These are phyloP conservation scores for Saksenaea oblongispora DNA, from an alignment of 371 early-diverging fungal species.

Conservation along the genomic window DNA sequence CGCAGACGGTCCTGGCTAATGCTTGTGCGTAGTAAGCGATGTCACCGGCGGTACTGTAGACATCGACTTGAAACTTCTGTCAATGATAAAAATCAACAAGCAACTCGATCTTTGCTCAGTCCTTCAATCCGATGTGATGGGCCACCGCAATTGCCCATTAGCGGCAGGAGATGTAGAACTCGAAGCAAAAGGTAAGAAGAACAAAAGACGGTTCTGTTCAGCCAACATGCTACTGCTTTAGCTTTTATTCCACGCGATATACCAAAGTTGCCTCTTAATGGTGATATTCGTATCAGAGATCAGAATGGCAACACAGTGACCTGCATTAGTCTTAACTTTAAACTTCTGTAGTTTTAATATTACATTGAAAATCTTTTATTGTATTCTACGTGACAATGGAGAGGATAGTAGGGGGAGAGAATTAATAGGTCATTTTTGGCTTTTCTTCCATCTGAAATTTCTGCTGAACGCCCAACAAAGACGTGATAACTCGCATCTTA, in stretches of 20 bases:
- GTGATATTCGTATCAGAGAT: constrained; percentile 43
- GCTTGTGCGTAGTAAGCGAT: constrained; percentile 22
- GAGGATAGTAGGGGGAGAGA: background rate
- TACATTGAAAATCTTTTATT: no score
- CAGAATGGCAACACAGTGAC: constrained; percentile 43
- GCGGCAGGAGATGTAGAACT: constrained; percentile 36
- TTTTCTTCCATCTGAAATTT: constrained; percentile 31
- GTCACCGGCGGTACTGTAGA: constrained; percentile 38
- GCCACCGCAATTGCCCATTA: constrained; percentile 33
- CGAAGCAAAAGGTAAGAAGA: constrained; percentile 39
- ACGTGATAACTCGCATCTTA: constrained; percentile 59
- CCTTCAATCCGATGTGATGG: constrained; percentile 42
- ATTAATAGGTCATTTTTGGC: constrained; percentile 38
- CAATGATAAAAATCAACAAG: constrained; percentile 49
- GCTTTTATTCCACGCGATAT: constrained; percentile 49
- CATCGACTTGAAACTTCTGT: constrained; percentile 44
- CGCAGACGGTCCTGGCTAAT: background rate
- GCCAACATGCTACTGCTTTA: background rate
- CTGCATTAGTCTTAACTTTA: constrained; percentile 42
- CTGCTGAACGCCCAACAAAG: constrained; percentile 54
- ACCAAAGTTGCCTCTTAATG: constrained; percentile 43
- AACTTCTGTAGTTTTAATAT: constrained; percentile 20
- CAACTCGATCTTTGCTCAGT: constrained; percentile 43
- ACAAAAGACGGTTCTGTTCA: background rate
- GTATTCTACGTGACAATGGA: no score